A percentile compares a stretch with the other conserved stretches of the same genome.
Conservation (phyloP, 768 basidiomycete species). For the Pleurotus ostreatus region DNA sequence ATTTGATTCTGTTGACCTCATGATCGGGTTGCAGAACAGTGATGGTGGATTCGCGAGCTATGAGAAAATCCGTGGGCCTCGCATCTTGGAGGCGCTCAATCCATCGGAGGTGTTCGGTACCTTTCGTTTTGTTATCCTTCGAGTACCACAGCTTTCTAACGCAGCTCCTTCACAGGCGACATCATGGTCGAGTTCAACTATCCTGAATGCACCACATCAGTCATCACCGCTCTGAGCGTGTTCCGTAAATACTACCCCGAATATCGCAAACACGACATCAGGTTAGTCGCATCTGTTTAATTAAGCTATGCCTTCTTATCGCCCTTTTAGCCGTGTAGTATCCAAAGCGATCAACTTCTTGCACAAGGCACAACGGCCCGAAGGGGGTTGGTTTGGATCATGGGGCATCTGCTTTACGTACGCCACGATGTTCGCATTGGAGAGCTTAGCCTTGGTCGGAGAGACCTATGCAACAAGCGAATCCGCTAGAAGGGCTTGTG, state of each 20-base stretch:
- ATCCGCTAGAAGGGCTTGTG: constrained; percentile 68
- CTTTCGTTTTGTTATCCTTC: constrained; percentile 14
- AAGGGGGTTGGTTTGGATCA: constrained; percentile 85
- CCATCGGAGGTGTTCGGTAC: constrained; percentile 94
- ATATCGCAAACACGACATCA: constrained; percentile 76
- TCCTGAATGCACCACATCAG: constrained; percentile 97
- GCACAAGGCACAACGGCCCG: constrained; percentile 56
- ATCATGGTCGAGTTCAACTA: constrained; percentile 97
- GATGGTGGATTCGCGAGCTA: constrained; percentile 93
- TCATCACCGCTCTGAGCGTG: constrained; percentile 83
- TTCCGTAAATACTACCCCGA: constrained; percentile 78
- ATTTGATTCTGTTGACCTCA: constrained; percentile 80
- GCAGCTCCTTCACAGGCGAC: constrained; percentile 56
- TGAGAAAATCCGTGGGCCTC: constrained; percentile 80
- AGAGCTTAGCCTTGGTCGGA: constrained; percentile 84
- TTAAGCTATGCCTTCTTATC: not conserved
- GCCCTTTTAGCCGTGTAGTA: constrained; percentile 52
- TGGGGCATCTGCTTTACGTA: constrained; percentile 99
- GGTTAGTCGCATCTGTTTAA: constrained; percentile 39
- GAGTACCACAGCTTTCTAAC: not conserved
- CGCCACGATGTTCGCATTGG: constrained; percentile 93
- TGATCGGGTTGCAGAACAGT: constrained; percentile 83
- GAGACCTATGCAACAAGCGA: constrained; percentile 81
- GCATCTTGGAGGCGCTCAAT: constrained; percentile 82
- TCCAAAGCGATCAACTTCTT: constrained; percentile 73